Evolutionary conservation across 2,329 filamentous ascomycete genomes (phyloP).

Genomic region (Aureobasidium sp.): DNA sequence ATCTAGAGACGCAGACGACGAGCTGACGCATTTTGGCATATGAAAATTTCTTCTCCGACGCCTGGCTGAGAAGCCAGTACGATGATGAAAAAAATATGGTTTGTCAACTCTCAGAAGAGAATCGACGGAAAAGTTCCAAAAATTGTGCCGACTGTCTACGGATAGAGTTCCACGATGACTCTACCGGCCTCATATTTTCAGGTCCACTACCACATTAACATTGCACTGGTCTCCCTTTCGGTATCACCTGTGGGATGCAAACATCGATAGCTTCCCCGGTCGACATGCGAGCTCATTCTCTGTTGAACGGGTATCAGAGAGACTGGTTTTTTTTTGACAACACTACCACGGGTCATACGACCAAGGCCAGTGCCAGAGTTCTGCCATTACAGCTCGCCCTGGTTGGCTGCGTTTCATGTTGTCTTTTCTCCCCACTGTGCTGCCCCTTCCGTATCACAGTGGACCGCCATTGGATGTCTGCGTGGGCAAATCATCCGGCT

Average conservation of each 20-base stretch:
- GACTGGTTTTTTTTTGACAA: not conserved
- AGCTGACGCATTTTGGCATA: too few species aligned
- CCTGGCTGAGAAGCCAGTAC: constrained; percentile 2
- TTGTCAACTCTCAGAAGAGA: not conserved
- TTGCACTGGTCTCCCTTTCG: too few species aligned
- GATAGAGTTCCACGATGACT: not conserved
- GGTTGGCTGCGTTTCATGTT: not conserved
- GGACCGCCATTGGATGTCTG: not conserved
- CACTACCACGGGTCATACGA: not conserved
- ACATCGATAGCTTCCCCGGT: not conserved
- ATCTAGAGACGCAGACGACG: too few species aligned
- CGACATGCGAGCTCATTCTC: not conserved
- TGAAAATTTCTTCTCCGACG: not conserved
- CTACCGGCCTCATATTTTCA: not conserved
- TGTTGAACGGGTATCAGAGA: not conserved
- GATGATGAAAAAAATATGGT: constrained; percentile 3
- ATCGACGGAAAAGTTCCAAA: not conserved
- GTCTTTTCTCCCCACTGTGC: constrained; percentile 8
- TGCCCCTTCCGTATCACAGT: constrained; percentile 1
- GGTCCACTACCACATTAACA: not conserved
- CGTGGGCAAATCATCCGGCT: constrained; percentile 4
- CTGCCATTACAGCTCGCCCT: not conserved
- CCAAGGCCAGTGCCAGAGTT: too few species aligned
- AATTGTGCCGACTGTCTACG: not conserved
- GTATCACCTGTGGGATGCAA: not conserved